phyloP scores from a whole-genome alignment of 108 stramenopile genomes.

The Skeletonema potamos region DNA sequence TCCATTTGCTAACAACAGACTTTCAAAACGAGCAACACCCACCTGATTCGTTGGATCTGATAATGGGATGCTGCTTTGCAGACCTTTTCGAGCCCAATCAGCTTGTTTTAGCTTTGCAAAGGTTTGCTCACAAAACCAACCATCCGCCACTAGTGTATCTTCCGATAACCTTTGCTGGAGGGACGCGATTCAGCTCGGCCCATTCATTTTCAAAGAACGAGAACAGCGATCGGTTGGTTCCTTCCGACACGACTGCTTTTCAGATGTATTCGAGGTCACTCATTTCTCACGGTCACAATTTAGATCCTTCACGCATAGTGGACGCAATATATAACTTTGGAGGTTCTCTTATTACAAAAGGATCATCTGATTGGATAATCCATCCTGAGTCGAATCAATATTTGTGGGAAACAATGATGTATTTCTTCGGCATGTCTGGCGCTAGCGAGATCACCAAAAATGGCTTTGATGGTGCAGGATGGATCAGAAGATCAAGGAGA shows the following conservation, averaged over 20 bases:
- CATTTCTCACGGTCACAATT: constrained; percentile 71
- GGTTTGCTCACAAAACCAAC: constrained; percentile 30
- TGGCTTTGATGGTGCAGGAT: constrained; percentile 66
- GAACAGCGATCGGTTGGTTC: constrained; percentile 26
- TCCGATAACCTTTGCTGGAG: constrained; percentile 90
- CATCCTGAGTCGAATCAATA: constrained; percentile 52
- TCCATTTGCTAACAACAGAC: constrained; percentile 57
- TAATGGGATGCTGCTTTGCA: constrained; percentile 89
- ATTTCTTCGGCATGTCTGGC: constrained; percentile 84
- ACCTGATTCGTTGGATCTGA: constrained; percentile 54
- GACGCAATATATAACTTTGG: constrained; percentile 70
- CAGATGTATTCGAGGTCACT: constrained; percentile 74
- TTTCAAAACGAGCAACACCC: constrained; percentile 46
- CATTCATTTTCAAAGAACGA: constrained; percentile 22
- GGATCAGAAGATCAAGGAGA: constrained; percentile 63
- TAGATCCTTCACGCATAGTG: constrained; percentile 60
- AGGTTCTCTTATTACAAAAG: constrained; percentile 51
- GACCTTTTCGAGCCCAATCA: constrained; percentile 80
- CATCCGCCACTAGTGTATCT: constrained; percentile 72
- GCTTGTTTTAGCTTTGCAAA: constrained; percentile 48
- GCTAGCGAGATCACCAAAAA: constrained; percentile 52
- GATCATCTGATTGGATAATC: constrained; percentile 83
- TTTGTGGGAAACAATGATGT: constrained; percentile 84
- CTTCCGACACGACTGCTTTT: constrained; percentile 82
- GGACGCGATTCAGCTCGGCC: constrained; percentile 57